Percentiles rank a stretch among this genome's conserved stretches.
Evolutionary conservation across 371 early-diverging fungal genomes (phyloP).

Genomic region (Lichtheimia corymbifera): DNA sequence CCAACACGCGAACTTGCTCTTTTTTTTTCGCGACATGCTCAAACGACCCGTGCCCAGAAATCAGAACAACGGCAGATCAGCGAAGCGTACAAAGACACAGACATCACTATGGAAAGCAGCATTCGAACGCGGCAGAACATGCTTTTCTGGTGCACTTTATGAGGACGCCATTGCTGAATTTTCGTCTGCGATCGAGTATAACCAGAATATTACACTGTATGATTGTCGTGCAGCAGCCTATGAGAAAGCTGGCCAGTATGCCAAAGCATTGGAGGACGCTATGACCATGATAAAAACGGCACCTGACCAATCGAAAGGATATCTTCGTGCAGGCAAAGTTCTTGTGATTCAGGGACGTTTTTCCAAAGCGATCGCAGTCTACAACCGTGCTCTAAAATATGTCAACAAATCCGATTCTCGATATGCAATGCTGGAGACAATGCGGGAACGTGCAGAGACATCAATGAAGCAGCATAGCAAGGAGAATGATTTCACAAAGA

Average conservation of each 20-base stretch:
- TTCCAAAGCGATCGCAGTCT: conserved; percentile 19
- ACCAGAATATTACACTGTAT: conserved; percentile 24
- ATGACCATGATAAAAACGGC: conserved; percentile 20
- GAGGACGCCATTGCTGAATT: conserved; percentile 29
- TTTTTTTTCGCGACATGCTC: not conserved
- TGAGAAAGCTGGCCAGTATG: conserved; percentile 23
- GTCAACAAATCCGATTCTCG: conserved; percentile 23
- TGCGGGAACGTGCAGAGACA: conserved; percentile 8
- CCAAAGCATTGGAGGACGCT: conserved; percentile 31
- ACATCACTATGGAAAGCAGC: conserved; percentile 21
- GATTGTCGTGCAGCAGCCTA: conserved; percentile 42
- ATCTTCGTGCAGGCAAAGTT: conserved; percentile 37
- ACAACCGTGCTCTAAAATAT: conserved; percentile 20
- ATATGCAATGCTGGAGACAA: conserved; percentile 14
- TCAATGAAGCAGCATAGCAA: not conserved
- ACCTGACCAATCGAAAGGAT: conserved; percentile 37
- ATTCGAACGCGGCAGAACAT: conserved; percentile 28
- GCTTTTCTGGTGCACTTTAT: conserved; percentile 25
- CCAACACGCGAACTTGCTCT: not conserved
- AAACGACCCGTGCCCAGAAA: not conserved
- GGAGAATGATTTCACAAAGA: conserved; percentile 22
- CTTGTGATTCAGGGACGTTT: conserved; percentile 20
- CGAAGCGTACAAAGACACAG: not conserved
- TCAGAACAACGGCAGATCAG: too few species aligned
- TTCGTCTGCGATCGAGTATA: conserved; percentile 17